Base-by-base conservation (phyloP, 1,284 basidiomycete genomes). In the Rhizopogon hawkerae region DNA sequence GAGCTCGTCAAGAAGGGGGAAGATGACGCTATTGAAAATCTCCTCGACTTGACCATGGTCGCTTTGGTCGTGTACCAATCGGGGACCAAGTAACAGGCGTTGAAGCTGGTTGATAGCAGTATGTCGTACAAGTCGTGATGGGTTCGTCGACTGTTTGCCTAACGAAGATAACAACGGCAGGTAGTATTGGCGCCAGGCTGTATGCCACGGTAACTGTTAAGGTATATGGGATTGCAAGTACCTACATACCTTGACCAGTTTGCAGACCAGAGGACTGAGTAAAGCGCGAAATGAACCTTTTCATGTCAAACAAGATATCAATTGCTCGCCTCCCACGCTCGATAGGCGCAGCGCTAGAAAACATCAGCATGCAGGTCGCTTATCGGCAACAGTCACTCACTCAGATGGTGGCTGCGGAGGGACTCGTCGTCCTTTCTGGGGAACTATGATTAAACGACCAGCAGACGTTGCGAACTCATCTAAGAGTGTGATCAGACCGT, bases 1-100 rank as follows among this genome's bases (percentile, higher is more conserved):
- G 21, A 98, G 74, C 57, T 96, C 92, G 56, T 98, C 93, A 31
- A 98, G 69, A 24, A 97, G 77, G 2, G 94, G 95, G 70, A 98
- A 96, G 24, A 98, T 73, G 42, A 96, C 85, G 21, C 83, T 78
- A 61, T 90, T 86, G 72, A 98, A 98, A 23, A 97, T 79, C 52
- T 89, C 84, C 51, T 87, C 81, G 11, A 92, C 76, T 56, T 88
- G 81, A 8, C 65, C 68, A 36, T 82, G 77, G 53, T 83, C 73
- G 7, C 72, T 66, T 44, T 75, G 71, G 58, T 79, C 72, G 48
- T 80, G 68, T 37, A 84, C 65, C 38, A 92, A 69, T 50, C 89
- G 81, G 6, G 88, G 84, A 1, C 91, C 88, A 10, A 98, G 78
- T 14, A 98, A 73, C 18, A 92, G 78, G 13, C 94, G 85, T 63